Evolutionary conservation across 2,329 filamentous ascomycete genomes (phyloP), one percentile per base, ranked within the genome.

Genomic region (Microdochium trichocladiopsis): DNA sequence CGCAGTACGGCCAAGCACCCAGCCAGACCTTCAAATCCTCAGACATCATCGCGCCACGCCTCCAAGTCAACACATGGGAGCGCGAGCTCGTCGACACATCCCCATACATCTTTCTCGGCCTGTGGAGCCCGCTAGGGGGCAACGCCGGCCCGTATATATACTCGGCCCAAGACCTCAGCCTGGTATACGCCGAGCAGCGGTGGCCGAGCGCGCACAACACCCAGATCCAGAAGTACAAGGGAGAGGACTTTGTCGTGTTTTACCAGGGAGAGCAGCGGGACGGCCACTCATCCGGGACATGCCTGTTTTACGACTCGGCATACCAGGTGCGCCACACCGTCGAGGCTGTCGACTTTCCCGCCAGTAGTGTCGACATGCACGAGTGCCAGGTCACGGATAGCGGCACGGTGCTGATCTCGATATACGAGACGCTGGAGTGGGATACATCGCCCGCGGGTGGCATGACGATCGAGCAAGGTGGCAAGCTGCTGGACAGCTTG

Each of bases 131-230:
- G 54, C 41, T 66, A 58, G 45, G 56, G 52, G 22, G 37, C 43
- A 58, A 54, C 49, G 58, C 61, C 12, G 66, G 63, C 11, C 68
- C 69, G 21, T 63, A 70, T 59, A 69, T 71, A 25, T 58, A 69
- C 49, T 62, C 64, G 50, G 60, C 61, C 22, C 57, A 58, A 23
- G 69, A 71, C 48, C 61, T 72, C 22, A 69, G 65, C 43, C 63
- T 71, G 2, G 63, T 72, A 2, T 71, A 71, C 52, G 67, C 67
- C 51, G 64, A 71, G 9, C 53, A 54, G 21, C 48, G 23, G 21
- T 58, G 57, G 57, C 50, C 54, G 10, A 50, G 47, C 11, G 55
- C 45, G 22, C 50, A 55, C 52, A 47, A 58, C 49, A 51, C 56
- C 2, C 54, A 55, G 23, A 22, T 57, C 14, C 51, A 49, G 2